Base-by-base conservation (phyloP, 2,329 filamentous ascomycete species). In the Hymenoscyphus repandus region DNA sequence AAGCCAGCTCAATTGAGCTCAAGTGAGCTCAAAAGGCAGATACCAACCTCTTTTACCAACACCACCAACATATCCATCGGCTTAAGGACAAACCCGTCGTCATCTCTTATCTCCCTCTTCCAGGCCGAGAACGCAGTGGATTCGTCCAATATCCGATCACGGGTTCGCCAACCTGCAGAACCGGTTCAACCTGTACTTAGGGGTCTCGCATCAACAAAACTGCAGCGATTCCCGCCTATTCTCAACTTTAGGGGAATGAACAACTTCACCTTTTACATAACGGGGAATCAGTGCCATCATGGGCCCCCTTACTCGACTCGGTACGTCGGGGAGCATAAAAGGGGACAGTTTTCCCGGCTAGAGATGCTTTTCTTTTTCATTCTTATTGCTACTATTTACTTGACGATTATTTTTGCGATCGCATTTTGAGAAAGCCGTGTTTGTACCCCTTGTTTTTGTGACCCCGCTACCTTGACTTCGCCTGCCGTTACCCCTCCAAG, bases 161-260 rank as follows among this genome's bases (percentile, higher is more conserved):
- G 34, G 36, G 37, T 27, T 51, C 39, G 46, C 48, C 49, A 57
- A 58, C 52, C 50, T 58, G 54, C 55, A 48, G 50, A 49, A 11
- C 34, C 34, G 34, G 34, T n/a, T n/a, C 34, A n/a, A 13, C 34
- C 12, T 13, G 13, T 17, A 13, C 15, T 37, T 37, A 37, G 13
- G 34, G 15, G 34, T 37, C 34, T 13, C 46, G 17, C 30, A 20
- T 38, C 51, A 27, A 46, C 45, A 51, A n/a, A 12, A 6, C 34
- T 18, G 31, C 34, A 30, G 31, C 31, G 15, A 37, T n/a, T 17
- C 34, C 34, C 56, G 56, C 52, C 49, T 59, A 61, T 39, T 54
- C 52, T 58, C 53, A 55, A 53, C 56, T 55, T 62, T 62, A 59
- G 49, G 47, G 53, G 58, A 53, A 27, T 48, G 46, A 48, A 41